Conservation (phyloP, 805 yeast genomes). For the Candida michaelii region DNA sequence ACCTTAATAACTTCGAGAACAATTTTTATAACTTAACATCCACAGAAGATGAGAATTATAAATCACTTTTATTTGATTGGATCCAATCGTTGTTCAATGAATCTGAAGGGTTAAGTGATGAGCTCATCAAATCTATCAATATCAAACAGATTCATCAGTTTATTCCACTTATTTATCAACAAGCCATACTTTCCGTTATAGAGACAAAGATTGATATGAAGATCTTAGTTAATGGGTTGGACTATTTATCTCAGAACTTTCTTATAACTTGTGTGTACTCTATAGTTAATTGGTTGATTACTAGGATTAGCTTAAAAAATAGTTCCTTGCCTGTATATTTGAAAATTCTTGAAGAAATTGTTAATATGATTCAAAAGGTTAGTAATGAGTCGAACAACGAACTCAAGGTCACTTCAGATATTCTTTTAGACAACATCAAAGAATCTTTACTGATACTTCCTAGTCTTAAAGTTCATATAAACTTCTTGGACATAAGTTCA, state of each 20-base stretch:
- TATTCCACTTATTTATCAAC: constrained; percentile 72
- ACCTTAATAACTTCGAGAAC: constrained; percentile 32
- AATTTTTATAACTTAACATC: constrained; percentile 30
- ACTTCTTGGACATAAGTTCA: neutral
- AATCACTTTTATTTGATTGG: constrained; percentile 59
- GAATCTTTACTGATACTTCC: constrained; percentile 8
- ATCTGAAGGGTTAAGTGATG: constrained; percentile 74
- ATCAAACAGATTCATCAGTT: constrained; percentile 66
- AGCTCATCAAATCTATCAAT: constrained; percentile 63
- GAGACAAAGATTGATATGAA: constrained; percentile 56
- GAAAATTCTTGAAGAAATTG: constrained; percentile 24
- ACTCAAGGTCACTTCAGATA: constrained; percentile 20
- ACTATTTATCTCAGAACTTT: constrained; percentile 81
- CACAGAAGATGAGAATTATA: constrained; percentile 30
- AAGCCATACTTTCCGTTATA: constrained; percentile 62
- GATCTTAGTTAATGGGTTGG: constrained; percentile 73
- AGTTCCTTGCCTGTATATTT: constrained; percentile 17
- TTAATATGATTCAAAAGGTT: constrained; percentile 22
- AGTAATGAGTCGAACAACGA: constrained; percentile 18
- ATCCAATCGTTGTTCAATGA: constrained; percentile 73
- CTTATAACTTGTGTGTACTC: constrained; percentile 53
- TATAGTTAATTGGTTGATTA: constrained; percentile 33
- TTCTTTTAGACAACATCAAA: constrained; percentile 24
- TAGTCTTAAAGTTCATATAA: neutral
- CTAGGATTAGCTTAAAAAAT: constrained; percentile 16